Base-by-base conservation (phyloP, 2,329 filamentous ascomycete genomes). In the Scedosporium minutisporum region DNA sequence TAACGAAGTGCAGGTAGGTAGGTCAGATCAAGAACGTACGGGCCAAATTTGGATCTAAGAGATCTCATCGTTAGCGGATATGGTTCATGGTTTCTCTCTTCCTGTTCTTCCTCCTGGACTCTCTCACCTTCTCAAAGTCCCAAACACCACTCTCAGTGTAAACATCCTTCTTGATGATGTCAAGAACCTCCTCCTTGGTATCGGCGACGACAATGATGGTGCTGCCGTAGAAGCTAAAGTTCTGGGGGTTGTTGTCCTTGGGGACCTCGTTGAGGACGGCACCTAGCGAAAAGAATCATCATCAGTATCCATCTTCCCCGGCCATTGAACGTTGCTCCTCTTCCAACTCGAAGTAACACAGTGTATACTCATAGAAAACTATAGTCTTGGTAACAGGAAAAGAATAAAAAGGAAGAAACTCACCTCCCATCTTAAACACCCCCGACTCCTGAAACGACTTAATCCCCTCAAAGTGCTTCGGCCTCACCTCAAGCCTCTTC, bases 141-240 rank as follows among this genome's bases (percentile, higher is more conserved):
- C 92, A 96, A 7, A 96, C 91, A 0, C 87, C 90, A 53, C 75
- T 80, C 64, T 76, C 80, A 9, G 81, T 78, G 75, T 96, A 96
- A 9, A 92, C 77, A 76, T 96, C 92, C 58, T 83, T 80, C 73
- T 82, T 83, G 57, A 96, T 72, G 60, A 82, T 70, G 68, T 88
- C 82, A 48, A 87, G 72, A 2, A 90, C 84, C 71, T 91, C 88
- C 66, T 92, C 88, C 68, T 82, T 85, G 7, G 81, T 86, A 65
- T 84, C 82, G 6, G 89, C 91, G 33, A 83, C 73, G 46, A 84
- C 78, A 29, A 96, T 78, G 69, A 95, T 76, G 18, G 86, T 84
- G 71, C 87, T 91, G 51, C 91, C 91, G 66, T 85, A 84, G 76
- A 95, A 91, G 71, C 88, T 85, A 53, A 85, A 82, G 21, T 81